Evolutionary conservation across 1,284 basidiomycete genomes (phyloP).

Genomic region (Thelephora terrestris): DNA sequence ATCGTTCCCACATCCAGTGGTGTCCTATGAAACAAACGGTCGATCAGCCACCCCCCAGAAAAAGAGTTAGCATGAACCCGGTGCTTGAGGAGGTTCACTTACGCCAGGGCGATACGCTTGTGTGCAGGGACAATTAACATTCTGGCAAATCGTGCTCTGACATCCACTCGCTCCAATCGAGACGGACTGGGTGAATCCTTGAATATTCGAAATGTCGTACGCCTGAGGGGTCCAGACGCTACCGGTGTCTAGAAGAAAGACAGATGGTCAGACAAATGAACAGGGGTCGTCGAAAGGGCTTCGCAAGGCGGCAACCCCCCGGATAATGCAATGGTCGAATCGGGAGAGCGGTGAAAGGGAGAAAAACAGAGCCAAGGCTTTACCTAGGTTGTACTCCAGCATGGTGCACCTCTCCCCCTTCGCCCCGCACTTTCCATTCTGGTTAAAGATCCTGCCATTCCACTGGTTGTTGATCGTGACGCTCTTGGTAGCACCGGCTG

Average conservation of each 20-base stretch:
- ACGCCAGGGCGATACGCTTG: conserved; percentile 10
- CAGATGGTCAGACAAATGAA: neutral
- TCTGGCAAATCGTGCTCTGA: conserved; percentile 29
- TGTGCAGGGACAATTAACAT: conserved; percentile 19
- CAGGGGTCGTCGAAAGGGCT: too few species aligned
- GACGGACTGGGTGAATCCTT: conserved; percentile 31
- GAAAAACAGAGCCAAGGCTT: neutral
- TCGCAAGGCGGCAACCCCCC: too few species aligned
- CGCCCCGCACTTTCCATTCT: conserved; percentile 25
- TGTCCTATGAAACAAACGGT: conserved; percentile 13
- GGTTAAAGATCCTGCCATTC: conserved; percentile 30
- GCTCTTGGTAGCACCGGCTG: conserved; percentile 17
- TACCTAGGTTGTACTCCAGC: conserved; percentile 27
- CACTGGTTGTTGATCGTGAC: conserved; percentile 26
- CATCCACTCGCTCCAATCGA: conserved; percentile 26
- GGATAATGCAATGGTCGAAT: too few species aligned
- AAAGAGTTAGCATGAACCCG: neutral
- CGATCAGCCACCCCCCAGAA: neutral
- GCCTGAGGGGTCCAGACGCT: conserved; percentile 25
- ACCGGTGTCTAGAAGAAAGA: conserved; percentile 19
- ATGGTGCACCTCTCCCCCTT: conserved; percentile 28
- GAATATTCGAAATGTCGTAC: conserved; percentile 34
- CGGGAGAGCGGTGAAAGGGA: too few species aligned
- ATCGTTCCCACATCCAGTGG: conserved; percentile 27
- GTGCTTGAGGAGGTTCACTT: neutral